Percentiles rank a stretch among this genome's conserved stretches.
These are phyloP conservation scores for Aegilops bicornis DNA, from an alignment of 176 grass and related monocot species.

Conservation along the genomic window DNA sequence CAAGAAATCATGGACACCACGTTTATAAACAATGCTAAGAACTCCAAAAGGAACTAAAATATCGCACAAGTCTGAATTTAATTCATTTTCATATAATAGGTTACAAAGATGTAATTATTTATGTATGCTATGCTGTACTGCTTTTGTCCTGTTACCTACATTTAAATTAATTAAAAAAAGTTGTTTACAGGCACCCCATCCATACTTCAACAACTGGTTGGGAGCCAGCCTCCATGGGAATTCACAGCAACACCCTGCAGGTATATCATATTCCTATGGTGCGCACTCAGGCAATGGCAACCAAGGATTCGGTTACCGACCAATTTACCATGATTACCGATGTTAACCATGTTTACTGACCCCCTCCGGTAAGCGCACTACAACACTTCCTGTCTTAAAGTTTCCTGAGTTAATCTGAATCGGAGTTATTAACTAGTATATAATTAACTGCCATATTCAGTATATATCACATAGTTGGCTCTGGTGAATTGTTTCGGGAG, in stretches of 20 bases:
- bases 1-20: background rate
- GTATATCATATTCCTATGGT: background rate
- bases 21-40: background rate
- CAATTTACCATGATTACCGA: background rate
- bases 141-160: background rate
- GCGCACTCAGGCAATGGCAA: background rate
- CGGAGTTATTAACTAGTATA: background rate
- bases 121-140: background rate
- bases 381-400: background rate
- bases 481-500: no score
- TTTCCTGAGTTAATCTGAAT: background rate
- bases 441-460: background rate
- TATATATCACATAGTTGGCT: no score
- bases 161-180: background rate
- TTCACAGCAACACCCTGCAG: conserved; percentile 1
- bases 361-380: background rate
- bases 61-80: background rate
- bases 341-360: background rate
- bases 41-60: background rate
- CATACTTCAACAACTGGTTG: background rate
- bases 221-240: background rate
- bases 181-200: background rate
- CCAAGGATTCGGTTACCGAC: background rate
- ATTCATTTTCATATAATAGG: background rate
- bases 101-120: conserved; percentile 3